Conservation (phyloP, 257 asterid genomes). For the Solanum pennellii region DNA sequence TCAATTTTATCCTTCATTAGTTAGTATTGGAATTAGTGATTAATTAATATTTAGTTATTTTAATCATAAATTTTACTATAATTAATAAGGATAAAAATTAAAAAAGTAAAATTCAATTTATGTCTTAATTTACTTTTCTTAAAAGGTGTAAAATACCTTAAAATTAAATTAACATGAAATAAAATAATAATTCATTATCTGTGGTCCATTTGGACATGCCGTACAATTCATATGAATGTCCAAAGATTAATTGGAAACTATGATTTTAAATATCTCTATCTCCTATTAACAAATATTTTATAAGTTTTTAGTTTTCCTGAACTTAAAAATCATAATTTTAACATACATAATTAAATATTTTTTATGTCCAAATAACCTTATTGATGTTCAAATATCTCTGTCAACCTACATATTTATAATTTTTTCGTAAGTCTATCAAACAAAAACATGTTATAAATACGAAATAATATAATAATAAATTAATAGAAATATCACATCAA, state of each 20-base stretch:
- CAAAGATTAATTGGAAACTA: not conserved
- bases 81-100: too few species aligned
- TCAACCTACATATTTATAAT: not conserved
- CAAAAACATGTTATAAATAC: not conserved
- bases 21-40: too few species aligned
- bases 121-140: too few species aligned
- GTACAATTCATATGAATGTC: not conserved
- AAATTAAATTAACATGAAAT: too few species aligned
- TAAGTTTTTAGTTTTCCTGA: not conserved
- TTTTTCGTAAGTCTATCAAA: not conserved
- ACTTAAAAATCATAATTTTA: not conserved
- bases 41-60: too few species aligned
- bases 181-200: too few species aligned
- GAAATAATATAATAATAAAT: not conserved
- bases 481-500: not conserved
- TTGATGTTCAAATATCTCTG: not conserved
- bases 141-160: too few species aligned
- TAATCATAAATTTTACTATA: too few species aligned
- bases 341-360: not conserved
- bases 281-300: not conserved
- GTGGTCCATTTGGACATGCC: not conserved
- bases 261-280: not conserved
- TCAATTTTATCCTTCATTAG: too few species aligned
- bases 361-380: not conserved
- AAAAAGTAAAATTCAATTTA: too few species aligned